Evolutionary conservation across 345 rosid species (phyloP), one percentile per base, ranked within the genome.

Genomic region (Bruguiera parviflora): DNA sequence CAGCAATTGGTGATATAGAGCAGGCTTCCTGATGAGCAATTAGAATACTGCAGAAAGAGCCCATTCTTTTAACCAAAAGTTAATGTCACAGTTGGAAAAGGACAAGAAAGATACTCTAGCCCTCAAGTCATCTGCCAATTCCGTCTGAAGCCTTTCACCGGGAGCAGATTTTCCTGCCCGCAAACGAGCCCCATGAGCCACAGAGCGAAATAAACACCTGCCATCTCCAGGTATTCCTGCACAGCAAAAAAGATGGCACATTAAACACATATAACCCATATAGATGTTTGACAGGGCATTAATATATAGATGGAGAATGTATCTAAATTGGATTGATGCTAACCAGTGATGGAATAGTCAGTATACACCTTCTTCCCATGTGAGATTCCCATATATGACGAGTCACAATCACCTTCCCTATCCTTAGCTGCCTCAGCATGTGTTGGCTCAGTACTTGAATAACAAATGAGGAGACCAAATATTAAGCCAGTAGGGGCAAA

Each of bases 161-260:
- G 97, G 99, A 72, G 93, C 80, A 18, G 74, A 68, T 75, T 84
- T 85, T 51, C 97, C 96, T 63, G 84, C 81, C 47, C 82, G 77
- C 74, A 90, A 64, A 81, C 93, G 89, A 73, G 92, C 89, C 20
- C 88, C 99, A 27, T 91, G 96, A 73, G 86, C 90, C 62, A 95
- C 93, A 43, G 99, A 88, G 25, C 99, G 93, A 73, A 95, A 95
- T 87, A 95, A 80, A 67, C 99, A 95, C 63, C 99, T 83, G 25
- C 99, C 99, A 82, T 95, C 97, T 58, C 99, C 97, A 51, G 97
- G 99, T 64, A 95, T 86, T 71, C 96, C 99, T 92, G 82, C 69
- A 84, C 10, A 69, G 61, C 13, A 71, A 29, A 46, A 37, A 73
- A 16, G 60, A n/a, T 31, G 66, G 46, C 64, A 64, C 28, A 43